Evolutionary conservation across 768 basidiomycete genomes (phyloP).

Genomic region (Pholiota microspora): DNA sequence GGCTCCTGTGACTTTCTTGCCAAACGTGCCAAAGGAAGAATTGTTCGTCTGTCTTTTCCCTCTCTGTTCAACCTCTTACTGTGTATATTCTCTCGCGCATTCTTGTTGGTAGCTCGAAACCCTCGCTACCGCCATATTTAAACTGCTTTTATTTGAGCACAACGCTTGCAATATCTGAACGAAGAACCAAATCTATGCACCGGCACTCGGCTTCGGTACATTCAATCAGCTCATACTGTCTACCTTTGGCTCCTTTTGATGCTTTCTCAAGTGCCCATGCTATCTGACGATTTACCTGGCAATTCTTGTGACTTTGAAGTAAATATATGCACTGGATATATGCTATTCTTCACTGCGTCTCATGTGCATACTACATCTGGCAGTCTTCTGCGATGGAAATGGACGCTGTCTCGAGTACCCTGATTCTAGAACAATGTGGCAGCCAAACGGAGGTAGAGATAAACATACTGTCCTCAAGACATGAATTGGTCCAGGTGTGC

Average conservation of each 20-base stretch:
- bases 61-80: slow-evolving; percentile 9
- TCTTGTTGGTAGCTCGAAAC: background rate
- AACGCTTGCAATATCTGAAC: slow-evolving; percentile 9
- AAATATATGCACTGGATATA: slow-evolving; percentile 16
- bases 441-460: slow-evolving; percentile 8
- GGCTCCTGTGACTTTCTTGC: slow-evolving; percentile 19
- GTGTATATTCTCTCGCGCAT: slow-evolving; percentile 10
- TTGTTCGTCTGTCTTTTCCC: slow-evolving; percentile 11
- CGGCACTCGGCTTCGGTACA: slow-evolving; percentile 1
- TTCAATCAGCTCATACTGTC: slow-evolving; percentile 11
- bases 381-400: slow-evolving; percentile 15
- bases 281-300: slow-evolving; percentile 13
- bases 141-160: background rate
- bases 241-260: slow-evolving; percentile 11
- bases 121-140: slow-evolving; percentile 7
- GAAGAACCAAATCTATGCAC: slow-evolving; percentile 11
- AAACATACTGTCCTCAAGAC: slow-evolving; percentile 2
- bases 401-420: background rate
- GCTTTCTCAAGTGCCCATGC: slow-evolving; percentile 10
- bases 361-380: slow-evolving; percentile 27
- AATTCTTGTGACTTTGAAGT: slow-evolving; percentile 17
- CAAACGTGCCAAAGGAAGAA: slow-evolving; percentile 12
- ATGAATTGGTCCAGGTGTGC: slow-evolving; percentile 14
- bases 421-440: slow-evolving; percentile 5
- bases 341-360: slow-evolving; percentile 12